Conservation (phyloP, 2,329 filamentous ascomycete genomes). For the Ophiostoma pallidulum region DNA sequence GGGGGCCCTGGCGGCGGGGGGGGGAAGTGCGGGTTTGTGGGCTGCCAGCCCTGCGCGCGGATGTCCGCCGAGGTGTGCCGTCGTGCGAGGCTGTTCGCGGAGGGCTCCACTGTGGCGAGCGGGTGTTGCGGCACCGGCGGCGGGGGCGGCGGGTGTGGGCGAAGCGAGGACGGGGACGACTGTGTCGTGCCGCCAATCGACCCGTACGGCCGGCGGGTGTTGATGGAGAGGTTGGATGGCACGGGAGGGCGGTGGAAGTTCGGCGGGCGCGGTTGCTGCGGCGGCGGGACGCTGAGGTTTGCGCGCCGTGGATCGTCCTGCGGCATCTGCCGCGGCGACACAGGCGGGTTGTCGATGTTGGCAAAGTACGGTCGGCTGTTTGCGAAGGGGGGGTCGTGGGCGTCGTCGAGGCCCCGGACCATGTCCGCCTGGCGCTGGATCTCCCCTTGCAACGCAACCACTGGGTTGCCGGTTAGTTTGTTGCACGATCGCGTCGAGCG, state of each 20-base stretch:
- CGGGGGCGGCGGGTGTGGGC: slow-evolving; percentile 56
- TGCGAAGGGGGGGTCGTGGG: slow-evolving; percentile 56
- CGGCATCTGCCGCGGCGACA: slow-evolving; percentile 79
- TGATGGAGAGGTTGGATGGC: slow-evolving; percentile 70
- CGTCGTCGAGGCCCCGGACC: slow-evolving; percentile 49
- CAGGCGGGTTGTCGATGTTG: slow-evolving; percentile 62
- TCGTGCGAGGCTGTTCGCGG: slow-evolving; percentile 62
- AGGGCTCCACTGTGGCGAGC: slow-evolving; percentile 44
- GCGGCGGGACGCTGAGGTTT: slow-evolving; percentile 53
- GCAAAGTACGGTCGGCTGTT: slow-evolving; percentile 58
- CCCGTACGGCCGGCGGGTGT: slow-evolving; percentile 70
- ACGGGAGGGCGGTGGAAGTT: slow-evolving; percentile 68
- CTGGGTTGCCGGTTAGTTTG: slow-evolving; percentile 26
- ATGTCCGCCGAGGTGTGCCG: slow-evolving; percentile 96
- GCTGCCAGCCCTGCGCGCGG: slow-evolving; percentile 72
- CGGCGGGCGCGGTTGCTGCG: slow-evolving; percentile 43
- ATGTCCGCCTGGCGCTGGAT: slow-evolving; percentile 52
- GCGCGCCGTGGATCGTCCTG: slow-evolving; percentile 73
- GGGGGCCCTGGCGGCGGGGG: slow-evolving; percentile 45
- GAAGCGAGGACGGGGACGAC: slow-evolving; percentile 64
- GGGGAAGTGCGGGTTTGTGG: slow-evolving; percentile 54
- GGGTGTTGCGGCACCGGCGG: slow-evolving; percentile 33
- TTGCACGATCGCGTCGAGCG: too few species aligned
- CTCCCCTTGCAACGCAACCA: slow-evolving; percentile 47
- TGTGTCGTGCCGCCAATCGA: slow-evolving; percentile 69